phyloP scores from a whole-genome alignment of 2,329 filamentous ascomycete genomes.

The Trichocomaceae sp. region DNA sequence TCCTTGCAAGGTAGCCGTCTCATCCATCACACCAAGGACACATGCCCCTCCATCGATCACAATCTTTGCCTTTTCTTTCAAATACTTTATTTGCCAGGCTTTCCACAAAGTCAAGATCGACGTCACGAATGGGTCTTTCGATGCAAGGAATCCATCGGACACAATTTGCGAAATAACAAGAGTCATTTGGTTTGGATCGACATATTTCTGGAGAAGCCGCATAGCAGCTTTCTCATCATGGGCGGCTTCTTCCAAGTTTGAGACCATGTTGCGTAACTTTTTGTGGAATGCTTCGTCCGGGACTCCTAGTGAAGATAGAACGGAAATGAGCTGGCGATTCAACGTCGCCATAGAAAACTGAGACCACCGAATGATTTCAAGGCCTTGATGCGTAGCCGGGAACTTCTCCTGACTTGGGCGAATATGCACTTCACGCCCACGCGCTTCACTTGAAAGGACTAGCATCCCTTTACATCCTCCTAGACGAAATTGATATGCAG shows the following conservation, averaged over 20 bases:
- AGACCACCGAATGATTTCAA: constrained; percentile 83
- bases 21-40: constrained; percentile 81
- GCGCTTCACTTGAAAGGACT: constrained; percentile 63
- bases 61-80: constrained; percentile 90
- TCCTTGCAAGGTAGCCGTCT: constrained; percentile 68
- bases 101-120: constrained; percentile 79
- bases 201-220: constrained; percentile 61
- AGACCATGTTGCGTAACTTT: constrained; percentile 63
- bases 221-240: constrained; percentile 57
- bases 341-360: constrained; percentile 69
- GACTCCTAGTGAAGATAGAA: constrained; percentile 75
- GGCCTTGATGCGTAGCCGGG: constrained; percentile 57
- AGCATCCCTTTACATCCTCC: constrained; percentile 90
- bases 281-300: constrained; percentile 57
- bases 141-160: constrained; percentile 67
- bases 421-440: constrained; percentile 64
- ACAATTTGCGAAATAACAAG: constrained; percentile 70
- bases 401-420: constrained; percentile 88
- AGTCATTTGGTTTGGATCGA: constrained; percentile 81
- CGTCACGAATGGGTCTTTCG: constrained; percentile 70
- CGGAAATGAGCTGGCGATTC: constrained; percentile 82
- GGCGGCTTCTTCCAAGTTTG: constrained; percentile 64
- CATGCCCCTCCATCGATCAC: constrained; percentile 77
- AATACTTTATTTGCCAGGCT: constrained; percentile 77
- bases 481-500: constrained; percentile 84